Evolutionary conservation across 805 yeast species (phyloP).

Genomic region (Nakazawaea holstii): DNA sequence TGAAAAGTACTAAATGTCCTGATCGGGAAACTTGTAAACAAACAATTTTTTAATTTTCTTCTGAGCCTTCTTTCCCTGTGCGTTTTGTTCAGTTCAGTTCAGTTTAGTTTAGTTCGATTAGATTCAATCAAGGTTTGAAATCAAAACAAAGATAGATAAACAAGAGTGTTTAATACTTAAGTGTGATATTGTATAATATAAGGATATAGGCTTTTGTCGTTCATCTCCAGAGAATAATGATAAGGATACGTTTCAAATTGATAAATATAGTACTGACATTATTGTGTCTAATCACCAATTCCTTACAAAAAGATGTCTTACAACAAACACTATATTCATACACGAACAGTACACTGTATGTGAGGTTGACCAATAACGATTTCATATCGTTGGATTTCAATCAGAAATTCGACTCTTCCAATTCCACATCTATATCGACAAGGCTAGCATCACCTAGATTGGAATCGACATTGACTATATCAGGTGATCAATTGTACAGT

Average conservation of each 20-base stretch:
- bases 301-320: not conserved
- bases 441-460: not conserved
- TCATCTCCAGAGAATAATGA: not conserved
- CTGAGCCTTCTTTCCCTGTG: too few species aligned
- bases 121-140: too few species aligned
- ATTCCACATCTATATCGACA: not conserved
- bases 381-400: slow-evolving; percentile 2
- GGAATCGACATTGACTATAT: not conserved
- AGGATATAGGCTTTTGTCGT: too few species aligned
- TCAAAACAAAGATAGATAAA: too few species aligned
- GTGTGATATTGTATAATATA: too few species aligned
- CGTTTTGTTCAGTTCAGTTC: too few species aligned
- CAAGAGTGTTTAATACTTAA: too few species aligned
- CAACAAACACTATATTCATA: slow-evolving; percentile 8
- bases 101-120: too few species aligned
- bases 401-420: slow-evolving; percentile 2
- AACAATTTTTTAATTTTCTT: too few species aligned
- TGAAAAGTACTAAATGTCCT: not conserved
- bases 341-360: slow-evolving; percentile 4
- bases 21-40: too few species aligned
- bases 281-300: not conserved
- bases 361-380: slow-evolving; percentile 7
- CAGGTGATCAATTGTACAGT: not conserved
- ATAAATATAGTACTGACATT: not conserved
- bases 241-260: not conserved